phyloP scores from a whole-genome alignment of 106 monocot species.

The Dioscorea alata region DNA sequence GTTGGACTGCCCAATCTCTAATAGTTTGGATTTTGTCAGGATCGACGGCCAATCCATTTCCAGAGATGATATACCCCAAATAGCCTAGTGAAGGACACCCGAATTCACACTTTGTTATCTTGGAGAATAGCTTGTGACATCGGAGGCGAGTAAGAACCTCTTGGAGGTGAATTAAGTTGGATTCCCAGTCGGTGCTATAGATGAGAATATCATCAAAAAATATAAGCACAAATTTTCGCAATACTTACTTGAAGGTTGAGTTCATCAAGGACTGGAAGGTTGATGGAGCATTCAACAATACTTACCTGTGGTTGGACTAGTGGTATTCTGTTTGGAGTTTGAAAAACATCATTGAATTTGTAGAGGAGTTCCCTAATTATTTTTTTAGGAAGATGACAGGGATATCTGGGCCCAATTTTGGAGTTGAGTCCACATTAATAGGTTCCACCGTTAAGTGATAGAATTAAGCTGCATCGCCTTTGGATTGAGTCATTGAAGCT shows the following conservation, averaged over 20 bases:
- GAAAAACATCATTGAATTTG: neutral
- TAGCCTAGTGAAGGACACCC: neutral
- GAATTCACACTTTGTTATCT: neutral
- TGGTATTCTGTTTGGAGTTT: neutral
- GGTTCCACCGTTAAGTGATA: neutral
- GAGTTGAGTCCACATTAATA: too few species aligned
- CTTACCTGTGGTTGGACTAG: neutral
- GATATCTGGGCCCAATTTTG: too few species aligned
- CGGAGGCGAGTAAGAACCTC: neutral
- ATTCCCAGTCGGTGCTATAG: too few species aligned
- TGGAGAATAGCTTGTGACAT: neutral
- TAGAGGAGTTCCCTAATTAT: neutral
- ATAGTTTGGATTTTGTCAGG: neutral
- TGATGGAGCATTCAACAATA: too few species aligned
- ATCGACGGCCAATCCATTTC: neutral
- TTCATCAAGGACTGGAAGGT: too few species aligned
- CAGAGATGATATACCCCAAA: too few species aligned
- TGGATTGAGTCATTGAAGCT: neutral
- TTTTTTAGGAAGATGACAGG: neutral
- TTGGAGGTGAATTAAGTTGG: conserved; percentile 3
- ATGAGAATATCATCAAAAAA: too few species aligned
- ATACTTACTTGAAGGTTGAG: too few species aligned
- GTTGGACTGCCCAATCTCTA: neutral
- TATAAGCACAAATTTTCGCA: too few species aligned
- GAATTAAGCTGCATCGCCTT: neutral